Evolutionary conservation across 2,329 filamentous ascomycete species (phyloP).

Genomic region (Claviceps cyperi): DNA sequence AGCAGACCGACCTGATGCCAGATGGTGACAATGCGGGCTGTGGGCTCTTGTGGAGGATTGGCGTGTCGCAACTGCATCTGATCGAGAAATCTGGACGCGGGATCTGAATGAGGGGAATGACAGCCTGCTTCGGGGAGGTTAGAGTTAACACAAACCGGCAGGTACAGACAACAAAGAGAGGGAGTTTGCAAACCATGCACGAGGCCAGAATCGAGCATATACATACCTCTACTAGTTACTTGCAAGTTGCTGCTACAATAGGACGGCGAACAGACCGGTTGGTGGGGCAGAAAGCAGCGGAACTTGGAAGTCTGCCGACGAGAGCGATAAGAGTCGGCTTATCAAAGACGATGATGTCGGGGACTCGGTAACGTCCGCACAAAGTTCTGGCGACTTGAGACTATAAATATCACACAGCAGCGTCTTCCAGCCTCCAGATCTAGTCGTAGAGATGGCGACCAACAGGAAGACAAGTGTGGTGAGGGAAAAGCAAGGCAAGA

Average conservation of each 20-base stretch:
- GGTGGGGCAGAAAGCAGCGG: neutral
- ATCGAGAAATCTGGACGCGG: neutral
- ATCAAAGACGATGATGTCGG: neutral
- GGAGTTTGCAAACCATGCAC: neutral
- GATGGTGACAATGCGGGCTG: conserved; percentile 1
- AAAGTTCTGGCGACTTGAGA: no score
- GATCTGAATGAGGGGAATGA: neutral
- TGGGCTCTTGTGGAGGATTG: conserved; percentile 2
- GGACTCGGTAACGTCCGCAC: neutral
- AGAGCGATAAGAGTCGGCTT: neutral
- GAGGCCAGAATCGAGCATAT: neutral
- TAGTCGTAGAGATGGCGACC: neutral
- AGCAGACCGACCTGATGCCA: neutral
- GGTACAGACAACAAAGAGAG: neutral
- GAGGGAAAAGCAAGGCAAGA: neutral
- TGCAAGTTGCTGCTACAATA: neutral
- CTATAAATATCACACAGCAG: neutral
- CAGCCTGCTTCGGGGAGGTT: neutral
- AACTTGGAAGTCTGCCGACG: neutral
- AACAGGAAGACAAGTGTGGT: neutral
- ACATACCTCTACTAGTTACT: neutral
- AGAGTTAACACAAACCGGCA: neutral
- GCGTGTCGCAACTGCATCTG: conserved; percentile 1
- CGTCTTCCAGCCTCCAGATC: neutral
- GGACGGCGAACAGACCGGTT: neutral